phyloP scores from a whole-genome alignment of 495 filamentous ascomycete genomes.

The Hypomontagnella submonticulosa region DNA sequence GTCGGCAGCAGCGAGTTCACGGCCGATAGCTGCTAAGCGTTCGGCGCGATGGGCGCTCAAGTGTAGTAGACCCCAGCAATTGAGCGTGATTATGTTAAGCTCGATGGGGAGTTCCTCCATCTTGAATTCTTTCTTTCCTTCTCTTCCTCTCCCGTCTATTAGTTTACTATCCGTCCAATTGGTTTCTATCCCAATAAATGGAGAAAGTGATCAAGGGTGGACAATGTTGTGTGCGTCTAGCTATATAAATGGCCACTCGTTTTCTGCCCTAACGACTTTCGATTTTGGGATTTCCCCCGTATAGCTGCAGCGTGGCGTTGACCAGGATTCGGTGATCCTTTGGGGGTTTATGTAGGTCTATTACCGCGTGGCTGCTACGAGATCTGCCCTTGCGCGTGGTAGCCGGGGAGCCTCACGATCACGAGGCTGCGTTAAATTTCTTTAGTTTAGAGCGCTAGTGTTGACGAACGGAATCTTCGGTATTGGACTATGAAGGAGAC shows the following conservation, averaged over 20 bases:
- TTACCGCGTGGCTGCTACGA: background rate
- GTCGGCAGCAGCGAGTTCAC: constrained; percentile 70
- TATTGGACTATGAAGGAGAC: background rate
- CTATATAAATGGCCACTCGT: constrained; percentile 8
- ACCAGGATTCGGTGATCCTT: constrained; percentile 32
- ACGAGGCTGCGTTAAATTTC: background rate
- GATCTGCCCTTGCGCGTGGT: background rate
- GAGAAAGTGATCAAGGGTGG: background rate
- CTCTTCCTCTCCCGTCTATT: constrained; percentile 3
- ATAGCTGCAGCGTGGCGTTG: constrained; percentile 11
- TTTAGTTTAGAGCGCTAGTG: background rate
- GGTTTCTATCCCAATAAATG: background rate
- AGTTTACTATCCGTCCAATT: background rate
- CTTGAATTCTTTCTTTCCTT: constrained; percentile 10
- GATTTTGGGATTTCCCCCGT: background rate
- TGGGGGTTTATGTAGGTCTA: background rate
- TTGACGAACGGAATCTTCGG: no score
- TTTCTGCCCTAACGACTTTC: background rate
- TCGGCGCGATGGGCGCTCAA: constrained; percentile 81
- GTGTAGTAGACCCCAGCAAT: constrained; percentile 96
- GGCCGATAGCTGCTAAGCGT: constrained; percentile 86
- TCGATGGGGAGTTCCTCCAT: constrained; percentile 57
- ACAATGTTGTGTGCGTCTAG: background rate
- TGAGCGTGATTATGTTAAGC: constrained; percentile 84
- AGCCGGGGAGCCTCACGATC: background rate